Base-by-base conservation (phyloP, 1,284 basidiomycete species). In the Inonotus obliquus region DNA sequence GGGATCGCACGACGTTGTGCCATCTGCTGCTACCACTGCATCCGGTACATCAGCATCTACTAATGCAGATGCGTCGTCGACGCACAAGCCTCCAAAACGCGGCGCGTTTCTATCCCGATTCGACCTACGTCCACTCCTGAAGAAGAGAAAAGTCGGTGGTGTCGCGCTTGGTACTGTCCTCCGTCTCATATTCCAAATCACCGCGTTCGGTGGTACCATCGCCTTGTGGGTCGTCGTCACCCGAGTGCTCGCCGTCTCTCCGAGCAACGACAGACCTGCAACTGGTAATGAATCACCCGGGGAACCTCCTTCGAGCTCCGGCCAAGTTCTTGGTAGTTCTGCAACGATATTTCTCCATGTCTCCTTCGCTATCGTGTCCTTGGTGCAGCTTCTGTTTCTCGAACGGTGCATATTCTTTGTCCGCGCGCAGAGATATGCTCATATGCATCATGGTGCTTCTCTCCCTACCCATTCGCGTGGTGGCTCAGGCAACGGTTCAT, bases 331-430 rank as follows among this genome's bases (percentile, higher is more conserved):
- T 37, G 54, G 64, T 19, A 66, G 65, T 61, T 68, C 72, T 9
- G 73, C 79, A 3, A 67, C 72, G 21, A 78, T 87, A 57, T 84
- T 86, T 68, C 69, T 86, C 19, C 83, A 87, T 70, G 77, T 86
- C 69, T 73, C 81, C 0, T 86, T 87, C 67, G 77, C 72, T 19
- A 71, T 86, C 66, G 71, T 73, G 23, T 61, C 75, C 27, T 70
- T 87, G 66, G 68, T 74, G 19, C 78, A 87, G 68, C 69, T 86
- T 51, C 70, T 89, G 61, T 81, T 89, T 69, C 67, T 89, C 64
- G 86, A 90, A 69, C 82, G 87, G 25, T 77, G 79, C 11, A 63
- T 87, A 48, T 89, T 79, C 72, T 79, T 79, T 19, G 69, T 86
- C 37, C 85, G 87, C 45, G 86, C 82, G 4, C 83, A 90, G 68